phyloP scores from a whole-genome alignment of 2,329 filamentous ascomycete genomes.

The Cadophora sp. region DNA sequence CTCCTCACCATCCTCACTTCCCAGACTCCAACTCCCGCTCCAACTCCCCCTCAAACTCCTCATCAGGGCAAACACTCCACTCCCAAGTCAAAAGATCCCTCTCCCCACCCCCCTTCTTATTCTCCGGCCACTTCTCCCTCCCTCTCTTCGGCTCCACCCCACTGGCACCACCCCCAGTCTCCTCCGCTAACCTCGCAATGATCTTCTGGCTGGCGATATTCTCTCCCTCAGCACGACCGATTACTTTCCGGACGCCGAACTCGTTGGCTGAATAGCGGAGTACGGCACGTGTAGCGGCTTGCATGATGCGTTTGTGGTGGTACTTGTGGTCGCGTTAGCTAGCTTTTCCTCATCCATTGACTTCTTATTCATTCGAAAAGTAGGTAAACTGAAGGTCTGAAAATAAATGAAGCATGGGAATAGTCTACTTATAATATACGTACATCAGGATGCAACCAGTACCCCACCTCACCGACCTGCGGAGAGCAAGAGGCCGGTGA shows the following conservation, averaged over 20 bases:
- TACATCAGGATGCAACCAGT: constrained; percentile 12
- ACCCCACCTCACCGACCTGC: constrained; percentile 11
- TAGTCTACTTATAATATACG: not conserved
- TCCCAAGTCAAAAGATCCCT: constrained; percentile 8
- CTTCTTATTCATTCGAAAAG: not conserved
- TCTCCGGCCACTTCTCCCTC: constrained; percentile 14
- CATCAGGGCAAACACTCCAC: not conserved
- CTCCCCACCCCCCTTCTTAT: constrained; percentile 4
- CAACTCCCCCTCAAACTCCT: not conserved
- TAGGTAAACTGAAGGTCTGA: not conserved
- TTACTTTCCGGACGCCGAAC: not conserved
- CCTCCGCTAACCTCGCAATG: constrained; percentile 7
- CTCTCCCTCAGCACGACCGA: constrained; percentile 3
- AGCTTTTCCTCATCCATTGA: not conserved
- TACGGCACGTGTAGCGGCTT: not conserved
- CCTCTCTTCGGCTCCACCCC: not conserved
- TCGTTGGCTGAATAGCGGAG: not conserved
- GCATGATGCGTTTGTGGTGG: constrained; percentile 13
- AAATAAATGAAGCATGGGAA: too few species aligned
- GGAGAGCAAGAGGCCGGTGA: constrained; percentile 3
- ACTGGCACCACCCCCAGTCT: not conserved
- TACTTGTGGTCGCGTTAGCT: not conserved
- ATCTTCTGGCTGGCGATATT: constrained; percentile 16
- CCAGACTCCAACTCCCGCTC: not conserved
- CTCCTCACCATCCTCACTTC: not conserved